Evolutionary conservation across 208 protist genomes (phyloP), one percentile per base, ranked within the genome.

Genomic region (Trypanosoma platydactyli): DNA sequence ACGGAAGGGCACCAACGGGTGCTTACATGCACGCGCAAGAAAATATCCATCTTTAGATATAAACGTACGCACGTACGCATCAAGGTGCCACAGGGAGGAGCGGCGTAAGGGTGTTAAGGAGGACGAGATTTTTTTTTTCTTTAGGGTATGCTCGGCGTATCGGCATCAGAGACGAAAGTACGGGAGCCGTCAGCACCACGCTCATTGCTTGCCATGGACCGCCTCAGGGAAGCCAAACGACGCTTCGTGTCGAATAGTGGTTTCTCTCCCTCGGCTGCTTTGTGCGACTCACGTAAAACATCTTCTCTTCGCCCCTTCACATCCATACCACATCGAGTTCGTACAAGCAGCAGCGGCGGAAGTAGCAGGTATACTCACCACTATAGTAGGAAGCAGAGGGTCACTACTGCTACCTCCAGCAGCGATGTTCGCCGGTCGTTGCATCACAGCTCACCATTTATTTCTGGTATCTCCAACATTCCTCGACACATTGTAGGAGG

Each of bases 381-480:
- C 24, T 15, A 35, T 55, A 6, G 5, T 20, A n/a, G 4, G 5
- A 6, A 12, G 29, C 4, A 9, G 12, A 5, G 27, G 12, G 4
- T 16, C 20, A 35, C 54, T 44, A 35, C 30, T 35, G n/a, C 51
- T 49, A 15, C 45, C 20, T 25, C 45, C 3, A 49, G 18, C 13
- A 49, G 13, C 13, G 20, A 49, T 49, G 33, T 9, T 11, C 33
- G 33, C 3, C 33, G 33, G 33, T 9, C 33, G 33, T 38, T 1
- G 18, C 22, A 7, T 25, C 6, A 38, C 18, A 15, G 20, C 27
- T 13, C 44, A 5, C 24, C 25, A 16, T 42, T 11, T 18, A 42
- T 66, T 33, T 18, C 58, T 22, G 57, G 58, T 13, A 30, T 73
- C 40, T 73, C 67, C 5, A 73, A 59, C 29, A 73, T 73, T 42